Base-by-base conservation (phyloP, 768 basidiomycete species). In the Coprinellus micaceus region DNA sequence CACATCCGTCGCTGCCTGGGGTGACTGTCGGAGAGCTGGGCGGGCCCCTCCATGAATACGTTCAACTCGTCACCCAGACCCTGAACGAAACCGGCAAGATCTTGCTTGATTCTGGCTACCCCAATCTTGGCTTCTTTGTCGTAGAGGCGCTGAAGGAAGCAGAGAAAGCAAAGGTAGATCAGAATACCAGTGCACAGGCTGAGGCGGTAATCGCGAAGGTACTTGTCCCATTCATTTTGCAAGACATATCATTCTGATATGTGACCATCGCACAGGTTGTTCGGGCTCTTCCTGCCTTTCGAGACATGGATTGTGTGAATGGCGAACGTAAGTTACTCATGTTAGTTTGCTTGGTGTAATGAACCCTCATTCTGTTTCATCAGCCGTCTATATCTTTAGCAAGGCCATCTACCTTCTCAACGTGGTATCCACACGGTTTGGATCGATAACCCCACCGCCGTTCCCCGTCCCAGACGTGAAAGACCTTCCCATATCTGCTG, bases 361-460 rank as follows among this genome's bases (percentile, higher is more conserved):
- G n/a, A 33, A 33, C n/a, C 40, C 6, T 9, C 6, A 43, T 33
- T 47, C 28, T n/a, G 19, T 50, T 44, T 28, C 45, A 52, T 33
- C 61, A 92, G 90, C 82, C n/a, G 77, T 93, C 22, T 94, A 91
- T 71, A 83, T 90, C 65, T 91, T 93, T 79, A 94, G 93, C 71
- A 96, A 94, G 66, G 91, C 89, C 2, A 74, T 96, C 29, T 91
- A 92, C 69, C 79, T 94, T 51, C 74, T 93, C 51, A 83, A 90
- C 59, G 85, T 83, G 24, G 71, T 94, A 50, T 71, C 69, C 24
- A 67, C 86, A 43, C 84, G 89, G 44, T 94, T 94, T 72, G 80
- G 81, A 48, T 70, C 80, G 6, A 66, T 74, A 43, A 70, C 78
- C 11, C 74, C 80, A 2, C 68, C 79, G 19, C 77, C 82, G 12